Conservation (phyloP, 192 early-diverging fungal genomes). For the Lobosporangium transversale region DNA sequence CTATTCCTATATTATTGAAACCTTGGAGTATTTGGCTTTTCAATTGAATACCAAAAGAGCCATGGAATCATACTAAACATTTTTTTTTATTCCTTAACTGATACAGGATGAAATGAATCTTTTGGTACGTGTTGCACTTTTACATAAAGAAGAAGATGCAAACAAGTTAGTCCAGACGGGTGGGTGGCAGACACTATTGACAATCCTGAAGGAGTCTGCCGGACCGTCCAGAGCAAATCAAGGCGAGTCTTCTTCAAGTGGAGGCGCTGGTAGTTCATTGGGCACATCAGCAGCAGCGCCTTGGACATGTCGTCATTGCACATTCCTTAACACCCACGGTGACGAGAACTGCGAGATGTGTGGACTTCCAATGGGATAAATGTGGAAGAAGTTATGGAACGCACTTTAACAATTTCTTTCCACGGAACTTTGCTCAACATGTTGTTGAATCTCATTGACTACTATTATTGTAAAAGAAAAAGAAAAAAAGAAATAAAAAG, state of each 20-base stretch:
- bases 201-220: slow-evolving; percentile 65
- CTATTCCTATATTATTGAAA: no score
- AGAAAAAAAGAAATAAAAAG: no score
- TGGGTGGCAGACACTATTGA: slow-evolving; percentile 79
- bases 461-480: no score
- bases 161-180: slow-evolving; percentile 51
- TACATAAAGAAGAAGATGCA: slow-evolving; percentile 40
- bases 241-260: slow-evolving; percentile 21
- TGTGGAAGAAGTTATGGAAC: no score
- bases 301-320: slow-evolving; percentile 83
- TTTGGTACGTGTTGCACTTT: slow-evolving; percentile 55
- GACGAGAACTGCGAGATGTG: slow-evolving; percentile 85
- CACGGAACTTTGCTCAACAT: no score
- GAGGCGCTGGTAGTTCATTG: slow-evolving; percentile 26
- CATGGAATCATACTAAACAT: no score
- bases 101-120: slow-evolving; percentile 61
- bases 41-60: no score
- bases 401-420: no score
- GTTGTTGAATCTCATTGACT: no score
- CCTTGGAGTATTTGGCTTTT: no score
- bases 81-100: background rate
- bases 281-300: slow-evolving; percentile 31
- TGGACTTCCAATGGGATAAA: slow-evolving; percentile 72
- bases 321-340: slow-evolving; percentile 72
- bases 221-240: slow-evolving; percentile 30